Conservation (phyloP, 371 early-diverging fungal genomes). For the Homolaphlyctis polyrhiza region DNA sequence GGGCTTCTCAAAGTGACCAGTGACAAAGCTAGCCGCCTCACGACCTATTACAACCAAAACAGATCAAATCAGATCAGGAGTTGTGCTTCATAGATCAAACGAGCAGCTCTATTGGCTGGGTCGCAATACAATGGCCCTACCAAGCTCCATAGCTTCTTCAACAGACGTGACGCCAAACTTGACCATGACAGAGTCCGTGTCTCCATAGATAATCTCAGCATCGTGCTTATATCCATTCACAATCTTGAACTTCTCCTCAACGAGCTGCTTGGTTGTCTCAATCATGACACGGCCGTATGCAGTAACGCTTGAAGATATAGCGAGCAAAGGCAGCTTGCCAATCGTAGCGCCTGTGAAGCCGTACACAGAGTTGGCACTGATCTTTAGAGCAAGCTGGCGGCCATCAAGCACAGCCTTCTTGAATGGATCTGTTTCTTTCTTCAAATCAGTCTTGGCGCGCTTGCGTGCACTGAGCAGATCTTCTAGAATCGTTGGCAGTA, state of each 20-base stretch:
- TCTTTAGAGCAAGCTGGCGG: slow-evolving; percentile 97
- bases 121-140: slow-evolving; percentile 29
- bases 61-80: neutral
- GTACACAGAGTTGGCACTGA: slow-evolving; percentile 99
- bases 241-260: slow-evolving; percentile 81
- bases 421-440: slow-evolving; percentile 91
- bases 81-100: neutral
- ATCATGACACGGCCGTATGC: slow-evolving; percentile 99
- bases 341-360: slow-evolving; percentile 99
- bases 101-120: neutral
- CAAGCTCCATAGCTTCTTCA: slow-evolving; percentile 84
- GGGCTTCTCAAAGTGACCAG: slow-evolving; percentile 85
- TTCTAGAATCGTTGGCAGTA: slow-evolving; percentile 92
- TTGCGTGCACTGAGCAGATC: slow-evolving; percentile 96
- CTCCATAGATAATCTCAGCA: slow-evolving; percentile 97
- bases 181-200: slow-evolving; percentile 99
- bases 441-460: slow-evolving; percentile 89
- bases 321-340: slow-evolving; percentile 96
- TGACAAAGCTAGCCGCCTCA: slow-evolving; percentile 86
- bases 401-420: slow-evolving; percentile 93
- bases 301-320: slow-evolving; percentile 98
- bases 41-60: slow-evolving; percentile 28
- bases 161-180: slow-evolving; percentile 85
- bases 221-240: slow-evolving; percentile 86
- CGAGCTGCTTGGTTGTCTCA: slow-evolving; percentile 80